These are phyloP conservation scores for Penicillium maclennaniae DNA, from an alignment of 495 filamentous ascomycete genomes.

Conservation along the genomic window DNA sequence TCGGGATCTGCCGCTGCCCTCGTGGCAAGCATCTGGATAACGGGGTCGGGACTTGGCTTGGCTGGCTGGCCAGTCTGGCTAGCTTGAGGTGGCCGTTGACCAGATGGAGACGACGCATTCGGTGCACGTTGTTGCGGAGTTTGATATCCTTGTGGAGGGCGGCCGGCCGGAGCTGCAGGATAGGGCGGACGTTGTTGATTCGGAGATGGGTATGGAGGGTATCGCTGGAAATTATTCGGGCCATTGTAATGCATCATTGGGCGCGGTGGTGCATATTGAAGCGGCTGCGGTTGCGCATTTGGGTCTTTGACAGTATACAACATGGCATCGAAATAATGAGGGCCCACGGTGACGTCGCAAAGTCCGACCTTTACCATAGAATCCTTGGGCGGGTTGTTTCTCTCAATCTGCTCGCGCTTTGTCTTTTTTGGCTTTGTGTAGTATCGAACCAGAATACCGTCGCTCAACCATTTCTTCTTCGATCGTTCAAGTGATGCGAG, in stretches of 20 bases:
- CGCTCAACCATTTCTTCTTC: conserved; percentile 81
- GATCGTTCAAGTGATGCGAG: conserved; percentile 78
- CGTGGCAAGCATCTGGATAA: conserved; percentile 90
- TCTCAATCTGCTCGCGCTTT: conserved; percentile 63
- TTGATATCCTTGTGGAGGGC: conserved; percentile 27
- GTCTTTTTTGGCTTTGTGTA: conserved; percentile 88
- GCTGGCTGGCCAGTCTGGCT: conserved; percentile 37
- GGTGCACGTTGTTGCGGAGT: conserved; percentile 30
- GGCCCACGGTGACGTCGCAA: conserved; percentile 79
- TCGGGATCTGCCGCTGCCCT: conserved; percentile 79
- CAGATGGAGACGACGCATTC: conserved; percentile 23
- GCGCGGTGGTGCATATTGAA: conserved; percentile 49
- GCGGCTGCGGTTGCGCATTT: conserved; percentile 41
- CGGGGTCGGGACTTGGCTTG: conserved; percentile 72
- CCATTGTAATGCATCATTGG: conserved; percentile 70
- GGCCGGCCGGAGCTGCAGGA: conserved; percentile 24
- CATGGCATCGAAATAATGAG: conserved; percentile 84
- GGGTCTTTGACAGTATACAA: conserved; percentile 81
- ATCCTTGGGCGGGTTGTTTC: conserved; percentile 80
- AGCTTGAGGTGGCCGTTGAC: conserved; percentile 32
- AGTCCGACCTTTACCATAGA: conserved; percentile 80
- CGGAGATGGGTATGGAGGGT: conserved; percentile 48
- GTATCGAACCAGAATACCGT: conserved; percentile 87
- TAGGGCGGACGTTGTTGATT: conserved; percentile 34
- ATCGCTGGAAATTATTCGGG: conserved; percentile 50